These are phyloP conservation scores for Globisporangium ultimum DNA, from an alignment of 352 stramenopile species.

Conservation along the genomic window DNA sequence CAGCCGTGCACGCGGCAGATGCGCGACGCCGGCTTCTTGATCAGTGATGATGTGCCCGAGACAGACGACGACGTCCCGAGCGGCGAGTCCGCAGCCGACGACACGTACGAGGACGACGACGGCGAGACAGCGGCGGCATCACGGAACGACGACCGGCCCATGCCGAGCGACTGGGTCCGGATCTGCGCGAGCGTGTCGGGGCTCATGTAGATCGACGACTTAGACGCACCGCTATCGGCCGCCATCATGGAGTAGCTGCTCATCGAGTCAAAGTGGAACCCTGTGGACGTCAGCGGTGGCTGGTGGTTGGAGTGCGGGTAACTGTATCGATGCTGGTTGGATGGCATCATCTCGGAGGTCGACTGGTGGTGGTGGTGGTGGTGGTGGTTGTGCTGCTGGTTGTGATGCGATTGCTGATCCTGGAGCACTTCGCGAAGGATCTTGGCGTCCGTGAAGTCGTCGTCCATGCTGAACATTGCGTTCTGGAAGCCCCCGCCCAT, in stretches of 20 bases:
- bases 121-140: slow-evolving; percentile 2
- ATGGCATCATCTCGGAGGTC: neutral
- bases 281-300: neutral
- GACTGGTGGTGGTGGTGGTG: neutral
- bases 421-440: slow-evolving; percentile 17
- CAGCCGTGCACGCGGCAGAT: slow-evolving; percentile 76
- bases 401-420: slow-evolving; percentile 3
- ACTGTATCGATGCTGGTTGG: neutral
- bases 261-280: neutral
- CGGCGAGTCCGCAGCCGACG: slow-evolving; percentile 7
- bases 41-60: slow-evolving; percentile 32
- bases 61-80: slow-evolving; percentile 18
- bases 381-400: neutral
- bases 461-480: neutral
- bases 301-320: neutral
- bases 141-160: neutral
- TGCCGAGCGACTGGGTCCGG: neutral
- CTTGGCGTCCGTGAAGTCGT: slow-evolving; percentile 16
- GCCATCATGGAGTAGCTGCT: neutral
- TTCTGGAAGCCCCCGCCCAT: slow-evolving; percentile 2
- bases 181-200: slow-evolving; percentile 9
- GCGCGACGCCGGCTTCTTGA: slow-evolving; percentile 59
- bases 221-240: neutral
- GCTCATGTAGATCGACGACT: slow-evolving; percentile 14
- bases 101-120: slow-evolving; percentile 7